Percentiles rank a stretch among this genome's conserved stretches.
Conservation (phyloP, 306 rosid genomes). For the Urtica urens region DNA sequence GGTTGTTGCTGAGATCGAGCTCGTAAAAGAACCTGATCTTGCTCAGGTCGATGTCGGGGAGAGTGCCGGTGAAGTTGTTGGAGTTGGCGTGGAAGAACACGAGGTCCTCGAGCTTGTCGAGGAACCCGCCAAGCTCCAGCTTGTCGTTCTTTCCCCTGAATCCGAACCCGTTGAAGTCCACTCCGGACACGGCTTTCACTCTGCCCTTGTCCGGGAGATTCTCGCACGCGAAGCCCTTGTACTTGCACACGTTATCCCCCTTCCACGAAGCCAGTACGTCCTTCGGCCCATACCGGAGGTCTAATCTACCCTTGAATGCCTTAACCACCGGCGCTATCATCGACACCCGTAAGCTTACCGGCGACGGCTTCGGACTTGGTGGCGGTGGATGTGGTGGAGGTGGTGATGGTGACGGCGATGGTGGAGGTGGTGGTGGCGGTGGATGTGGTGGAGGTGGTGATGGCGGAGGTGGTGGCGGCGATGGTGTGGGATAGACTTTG, state of each 20-base stretch:
- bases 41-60: conserved; percentile 1
- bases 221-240: conserved; percentile 27
- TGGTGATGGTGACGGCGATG: not conserved
- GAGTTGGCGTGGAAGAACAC: conserved; percentile 69
- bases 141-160: not conserved
- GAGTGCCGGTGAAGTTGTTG: conserved; percentile 29
- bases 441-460: not conserved
- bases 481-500: not conserved
- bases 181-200: conserved; percentile 22
- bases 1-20: conserved; percentile 72
- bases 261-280: conserved; percentile 18
- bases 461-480: not conserved
- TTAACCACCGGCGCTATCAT: conserved; percentile 13
- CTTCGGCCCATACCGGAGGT: conserved; percentile 9
- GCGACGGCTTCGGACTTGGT: not conserved
- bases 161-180: conserved; percentile 30
- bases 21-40: conserved; percentile 31
- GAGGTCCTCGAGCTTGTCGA: conserved; percentile 24
- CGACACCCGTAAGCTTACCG: conserved; percentile 9
- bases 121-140: conserved; percentile 12
- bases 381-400: not conserved
- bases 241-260: not conserved
- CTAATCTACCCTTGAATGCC: not conserved
- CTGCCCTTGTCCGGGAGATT: not conserved
- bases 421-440: not conserved